These are phyloP conservation scores for Solanum bulbocastanum DNA, from an alignment of 257 asterid genomes.

Conservation along the genomic window DNA sequence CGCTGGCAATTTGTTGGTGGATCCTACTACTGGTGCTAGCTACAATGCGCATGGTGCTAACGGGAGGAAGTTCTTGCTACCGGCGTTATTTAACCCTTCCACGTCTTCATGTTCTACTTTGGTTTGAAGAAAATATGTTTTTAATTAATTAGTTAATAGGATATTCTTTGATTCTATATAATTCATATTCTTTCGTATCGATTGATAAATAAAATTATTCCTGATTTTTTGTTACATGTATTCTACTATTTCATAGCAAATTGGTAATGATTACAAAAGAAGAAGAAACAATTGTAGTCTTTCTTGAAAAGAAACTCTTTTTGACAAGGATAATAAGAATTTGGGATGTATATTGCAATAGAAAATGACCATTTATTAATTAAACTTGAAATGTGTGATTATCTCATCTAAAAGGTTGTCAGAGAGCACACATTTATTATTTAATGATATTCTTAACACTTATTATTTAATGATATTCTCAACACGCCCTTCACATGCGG, in stretches of 20 bases:
- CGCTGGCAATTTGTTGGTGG: conserved; percentile 47
- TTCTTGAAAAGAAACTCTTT: neutral
- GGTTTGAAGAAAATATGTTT: conserved; percentile 9
- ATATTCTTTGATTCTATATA: neutral
- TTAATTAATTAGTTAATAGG: neutral
- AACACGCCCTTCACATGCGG: too few species aligned
- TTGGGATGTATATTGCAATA: too few species aligned
- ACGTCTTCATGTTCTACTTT: conserved; percentile 34
- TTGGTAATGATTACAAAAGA: neutral
- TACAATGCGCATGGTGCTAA: conserved; percentile 44
- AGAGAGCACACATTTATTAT: too few species aligned
- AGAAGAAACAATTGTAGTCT: neutral
- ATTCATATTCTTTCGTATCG: neutral
- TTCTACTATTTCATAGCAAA: neutral
- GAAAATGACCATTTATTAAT: too few species aligned
- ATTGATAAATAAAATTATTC: neutral
- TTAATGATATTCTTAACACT: too few species aligned
- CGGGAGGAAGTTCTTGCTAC: conserved; percentile 38
- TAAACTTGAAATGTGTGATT: too few species aligned
- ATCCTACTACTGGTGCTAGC: conserved; percentile 44
- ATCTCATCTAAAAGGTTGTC: too few species aligned
- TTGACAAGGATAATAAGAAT: neutral
- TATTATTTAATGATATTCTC: too few species aligned
- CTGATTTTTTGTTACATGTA: neutral
- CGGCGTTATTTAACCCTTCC: conserved; percentile 41